These are phyloP conservation scores for Papiliotrema nemorosa DNA, from an alignment of 1,284 basidiomycete species.

Conservation along the genomic window DNA sequence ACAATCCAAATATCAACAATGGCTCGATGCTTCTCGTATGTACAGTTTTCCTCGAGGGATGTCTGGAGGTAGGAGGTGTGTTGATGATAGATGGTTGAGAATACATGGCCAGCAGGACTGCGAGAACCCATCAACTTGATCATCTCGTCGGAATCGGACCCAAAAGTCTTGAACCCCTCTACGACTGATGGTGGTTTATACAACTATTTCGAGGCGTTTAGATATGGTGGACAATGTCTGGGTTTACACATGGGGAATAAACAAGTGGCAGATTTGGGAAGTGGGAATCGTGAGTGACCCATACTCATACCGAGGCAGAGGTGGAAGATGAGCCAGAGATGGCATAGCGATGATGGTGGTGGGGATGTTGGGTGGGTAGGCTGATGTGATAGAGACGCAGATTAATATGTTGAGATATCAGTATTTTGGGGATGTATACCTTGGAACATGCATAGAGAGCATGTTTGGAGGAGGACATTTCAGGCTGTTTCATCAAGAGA, in stretches of 20 bases:
- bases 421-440: constrained; percentile 14
- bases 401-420: constrained; percentile 16
- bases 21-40: constrained; percentile 1
- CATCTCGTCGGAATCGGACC: constrained; percentile 14
- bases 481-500: constrained; percentile 17
- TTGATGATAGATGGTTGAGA: background rate
- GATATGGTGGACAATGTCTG: constrained; percentile 19
- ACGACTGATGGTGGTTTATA: constrained; percentile 18
- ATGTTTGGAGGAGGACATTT: constrained; percentile 21
- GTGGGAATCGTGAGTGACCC: constrained; percentile 18
- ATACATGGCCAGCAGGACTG: constrained; percentile 13
- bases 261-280: constrained; percentile 16
- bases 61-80: too few species aligned
- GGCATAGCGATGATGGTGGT: background rate
- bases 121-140: constrained; percentile 23
- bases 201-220: constrained; percentile 17
- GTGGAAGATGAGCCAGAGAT: background rate
- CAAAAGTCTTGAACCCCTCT: constrained; percentile 13
- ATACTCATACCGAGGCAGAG: background rate
- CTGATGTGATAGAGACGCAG: constrained; percentile 18
- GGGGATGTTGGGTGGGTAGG: too few species aligned
- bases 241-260: constrained; percentile 15
- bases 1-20: background rate
- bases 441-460: constrained; percentile 19
- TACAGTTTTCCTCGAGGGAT: too few species aligned